These are phyloP conservation scores for Tripterygium wilfordii DNA, from an alignment of 177 flowering plant species.

Conservation along the genomic window DNA sequence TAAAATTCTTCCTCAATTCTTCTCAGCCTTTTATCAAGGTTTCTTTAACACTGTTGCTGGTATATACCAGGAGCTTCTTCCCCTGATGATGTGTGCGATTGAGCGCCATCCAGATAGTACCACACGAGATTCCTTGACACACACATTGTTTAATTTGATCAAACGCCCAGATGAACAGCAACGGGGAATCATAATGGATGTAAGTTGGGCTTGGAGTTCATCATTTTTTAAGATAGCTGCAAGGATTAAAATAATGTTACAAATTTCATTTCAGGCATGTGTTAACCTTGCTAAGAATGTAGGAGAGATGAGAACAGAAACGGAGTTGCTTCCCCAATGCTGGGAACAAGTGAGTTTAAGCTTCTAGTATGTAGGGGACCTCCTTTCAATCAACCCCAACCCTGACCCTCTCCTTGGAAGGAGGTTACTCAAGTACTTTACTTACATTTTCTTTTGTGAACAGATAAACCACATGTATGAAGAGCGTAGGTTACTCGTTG, in stretches of 20 bases:
- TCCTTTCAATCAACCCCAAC: too few species aligned
- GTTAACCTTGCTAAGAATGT: constrained; percentile 90
- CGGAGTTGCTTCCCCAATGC: constrained; percentile 98
- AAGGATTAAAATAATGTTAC: too few species aligned
- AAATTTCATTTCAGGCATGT: constrained; percentile 79
- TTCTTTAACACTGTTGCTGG: too few species aligned
- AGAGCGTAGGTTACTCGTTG: constrained; percentile 97
- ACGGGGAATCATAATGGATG: constrained; percentile 92
- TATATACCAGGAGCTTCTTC: constrained; percentile 86
- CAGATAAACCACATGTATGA: constrained; percentile 95
- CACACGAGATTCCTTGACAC: constrained; percentile 93
- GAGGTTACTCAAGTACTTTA: too few species aligned
- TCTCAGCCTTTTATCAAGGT: too few species aligned
- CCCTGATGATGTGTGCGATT: constrained; percentile 98
- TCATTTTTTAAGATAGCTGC: too few species aligned
- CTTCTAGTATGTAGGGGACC: background rate
- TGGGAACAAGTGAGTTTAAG: constrained; percentile 87
- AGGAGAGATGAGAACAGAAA: constrained; percentile 98
- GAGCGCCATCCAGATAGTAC: constrained; percentile 93
- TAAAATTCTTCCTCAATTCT: constrained; percentile 1
- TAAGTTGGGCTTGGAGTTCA: too few species aligned
- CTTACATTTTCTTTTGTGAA: too few species aligned
- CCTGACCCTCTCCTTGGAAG: too few species aligned
- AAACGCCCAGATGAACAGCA: constrained; percentile 99
- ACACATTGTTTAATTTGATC: constrained; percentile 88